phyloP scores from a whole-genome alignment of 75 land plant genomes.

The Sequoia sempervirens region DNA sequence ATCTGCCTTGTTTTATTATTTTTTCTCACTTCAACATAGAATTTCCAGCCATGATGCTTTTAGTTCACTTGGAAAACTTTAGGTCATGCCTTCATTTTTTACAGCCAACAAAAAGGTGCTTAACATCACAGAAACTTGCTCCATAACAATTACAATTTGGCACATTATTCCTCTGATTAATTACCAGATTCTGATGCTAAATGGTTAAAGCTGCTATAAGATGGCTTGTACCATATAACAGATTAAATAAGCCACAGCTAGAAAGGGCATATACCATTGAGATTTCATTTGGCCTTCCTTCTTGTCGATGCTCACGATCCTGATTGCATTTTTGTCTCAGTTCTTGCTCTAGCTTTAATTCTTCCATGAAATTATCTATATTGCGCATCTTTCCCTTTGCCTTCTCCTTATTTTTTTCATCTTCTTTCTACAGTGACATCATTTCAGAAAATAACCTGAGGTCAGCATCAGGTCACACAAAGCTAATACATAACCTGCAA shows the following conservation, averaged over 20 bases:
- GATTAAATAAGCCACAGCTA: neutral
- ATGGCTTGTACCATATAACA: neutral
- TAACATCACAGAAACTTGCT: neutral
- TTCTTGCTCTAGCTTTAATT: conserved; percentile 91
- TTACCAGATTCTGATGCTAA: neutral
- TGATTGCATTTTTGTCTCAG: no score
- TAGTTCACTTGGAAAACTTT: neutral
- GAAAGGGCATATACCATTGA: conserved; percentile 20
- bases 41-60: neutral
- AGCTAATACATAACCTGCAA: neutral
- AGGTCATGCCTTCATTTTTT: neutral
- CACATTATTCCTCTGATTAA: neutral
- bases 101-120: neutral
- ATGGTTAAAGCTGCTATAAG: neutral
- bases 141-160: neutral
- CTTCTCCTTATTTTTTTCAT: conserved; percentile 77
- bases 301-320: no score
- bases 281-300: no score
- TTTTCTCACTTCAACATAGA: neutral
- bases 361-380: conserved; percentile 97
- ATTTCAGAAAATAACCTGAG: neutral
- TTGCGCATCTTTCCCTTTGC: conserved; percentile 78
- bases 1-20: conserved; percentile 1
- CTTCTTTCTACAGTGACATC: conserved; percentile 56
- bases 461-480: neutral